A percentile compares a stretch with the other conserved stretches of the same genome.
These are phyloP conservation scores for Myxozyma kluyveri DNA, from an alignment of 805 yeast genomes.

Conservation along the genomic window DNA sequence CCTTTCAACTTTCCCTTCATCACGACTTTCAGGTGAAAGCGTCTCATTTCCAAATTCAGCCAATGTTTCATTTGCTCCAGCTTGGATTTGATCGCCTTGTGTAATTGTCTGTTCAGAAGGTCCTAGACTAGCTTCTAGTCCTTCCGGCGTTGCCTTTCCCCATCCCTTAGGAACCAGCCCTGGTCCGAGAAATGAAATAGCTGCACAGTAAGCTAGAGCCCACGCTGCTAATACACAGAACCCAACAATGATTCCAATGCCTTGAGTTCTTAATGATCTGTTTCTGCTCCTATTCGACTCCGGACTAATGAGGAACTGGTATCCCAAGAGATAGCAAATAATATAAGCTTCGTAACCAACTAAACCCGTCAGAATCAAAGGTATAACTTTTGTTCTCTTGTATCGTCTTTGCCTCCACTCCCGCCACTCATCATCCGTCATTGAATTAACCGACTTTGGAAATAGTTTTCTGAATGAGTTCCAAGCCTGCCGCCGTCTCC, in stretches of 20 bases:
- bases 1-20: no score
- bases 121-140: slow-evolving; percentile 33
- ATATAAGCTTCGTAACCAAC: slow-evolving; percentile 48
- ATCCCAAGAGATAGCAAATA: slow-evolving; percentile 47
- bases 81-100: background rate
- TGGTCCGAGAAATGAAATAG: slow-evolving; percentile 52
- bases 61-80: slow-evolving; percentile 1
- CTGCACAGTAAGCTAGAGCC: slow-evolving; percentile 46
- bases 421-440: slow-evolving; percentile 18
- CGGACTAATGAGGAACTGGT: slow-evolving; percentile 35
- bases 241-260: slow-evolving; percentile 42
- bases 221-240: slow-evolving; percentile 24
- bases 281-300: slow-evolving; percentile 31
- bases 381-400: slow-evolving; percentile 15
- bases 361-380: slow-evolving; percentile 27
- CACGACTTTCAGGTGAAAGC: no score
- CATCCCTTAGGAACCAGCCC: slow-evolving; percentile 46
- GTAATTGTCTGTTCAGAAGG: slow-evolving; percentile 17
- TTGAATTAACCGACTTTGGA: background rate
- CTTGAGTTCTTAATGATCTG: slow-evolving; percentile 37
- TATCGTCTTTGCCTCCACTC: slow-evolving; percentile 13
- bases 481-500: background rate
- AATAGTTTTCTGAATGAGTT: background rate
- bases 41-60: no score
- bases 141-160: slow-evolving; percentile 41